Base-by-base conservation (phyloP, 805 yeast species). In the Metschnikowia anglica region DNA sequence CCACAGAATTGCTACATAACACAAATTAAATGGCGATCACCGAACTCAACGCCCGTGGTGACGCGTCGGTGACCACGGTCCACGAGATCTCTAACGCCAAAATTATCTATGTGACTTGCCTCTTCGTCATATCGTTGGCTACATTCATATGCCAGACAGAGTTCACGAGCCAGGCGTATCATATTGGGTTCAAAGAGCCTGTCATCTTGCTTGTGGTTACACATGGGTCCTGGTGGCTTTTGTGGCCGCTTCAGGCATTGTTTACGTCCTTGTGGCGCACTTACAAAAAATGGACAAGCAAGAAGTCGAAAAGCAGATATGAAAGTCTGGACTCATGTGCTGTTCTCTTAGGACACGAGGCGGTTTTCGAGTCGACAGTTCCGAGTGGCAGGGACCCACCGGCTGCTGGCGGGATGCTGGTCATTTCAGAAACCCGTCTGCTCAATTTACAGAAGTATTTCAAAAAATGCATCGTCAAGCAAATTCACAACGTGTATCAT, bases 121-220 rank as follows among this genome's bases (percentile, higher is more conserved):
- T 70, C 24, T 70, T 71, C 41, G 34, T 68, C 24, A 37, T 65
- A 16, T 66, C 73, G 20, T 54, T 70, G 45, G 55, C 77, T 6
- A 55, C 89, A 3, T 88, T 88, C 63, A 89, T 88, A 4, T 55
- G 74, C 12, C 96, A 88, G 58, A 88, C 96, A 0, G 96, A 88
- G 59, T 68, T 82, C 46, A 86, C 95, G 2, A 75, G 88, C 5
- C 81, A 81, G 43, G 72, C 88, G 5, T 83, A 86, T 56, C 66
- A 71, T 23, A 58, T 68, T 6, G 75, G 73, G 3, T 88, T 79
- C 60, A 59, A 74, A 39, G 89, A 87, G 56, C 96, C 96, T 0
- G 69, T 86, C 17, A 61, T 87, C 18, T 64, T 83, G 42, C 63
- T 83, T n/a, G 61, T 72, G 41, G 62, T 85, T 13, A 88, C 95